Evolutionary conservation across 345 rosid genomes (phyloP), one percentile per base, ranked within the genome.

Genomic region (Aquilaria sinensis): DNA sequence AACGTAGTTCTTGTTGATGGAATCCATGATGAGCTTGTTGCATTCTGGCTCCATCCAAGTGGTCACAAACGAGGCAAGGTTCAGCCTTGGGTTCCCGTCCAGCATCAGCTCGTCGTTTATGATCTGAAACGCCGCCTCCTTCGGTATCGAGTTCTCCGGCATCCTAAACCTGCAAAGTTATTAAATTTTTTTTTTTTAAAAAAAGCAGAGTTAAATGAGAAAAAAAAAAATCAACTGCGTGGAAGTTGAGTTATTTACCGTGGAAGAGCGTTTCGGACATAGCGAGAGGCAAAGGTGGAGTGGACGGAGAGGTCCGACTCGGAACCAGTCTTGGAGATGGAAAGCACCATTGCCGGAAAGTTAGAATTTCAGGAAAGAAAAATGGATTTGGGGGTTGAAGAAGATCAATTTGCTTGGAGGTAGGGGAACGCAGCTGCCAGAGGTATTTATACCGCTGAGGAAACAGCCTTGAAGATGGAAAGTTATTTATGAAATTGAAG

Each of bases 61-160:
- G 23, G 23, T 16, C 23, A 16, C 23, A 16, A 16, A 16, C 23
- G 23, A 16, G 23, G 23, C 23, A 16, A 16, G 23, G 23, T 16
- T 16, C 23, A 16, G 23, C 23, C 23, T 16, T 16, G 23, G 23
- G 23, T 16, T 16, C 23, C 23, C 23, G 23, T 16, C 23, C 23
- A 16, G 23, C 23, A 16, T 16, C 23, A 16, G 23, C 75, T 88
- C 96, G 16, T 85, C 92, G 72, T 83, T 85, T 31, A 92, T 92
- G 57, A 92, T 89, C 88, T 92, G 98, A 66, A 45, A 92, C 11
- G 98, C 98, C 0, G 98, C 98, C 7, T 92, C 98, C 71, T 92
- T 92, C 0, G 97, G 98, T 34, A 85, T 89, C n/a, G 97, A 87
- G 62, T 55, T 84, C 70, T 92, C 96, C 49, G 90, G 83, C 74